Conservation (phyloP, 2,329 filamentous ascomycete genomes). For the Sclerotiophoma versabilis region DNA sequence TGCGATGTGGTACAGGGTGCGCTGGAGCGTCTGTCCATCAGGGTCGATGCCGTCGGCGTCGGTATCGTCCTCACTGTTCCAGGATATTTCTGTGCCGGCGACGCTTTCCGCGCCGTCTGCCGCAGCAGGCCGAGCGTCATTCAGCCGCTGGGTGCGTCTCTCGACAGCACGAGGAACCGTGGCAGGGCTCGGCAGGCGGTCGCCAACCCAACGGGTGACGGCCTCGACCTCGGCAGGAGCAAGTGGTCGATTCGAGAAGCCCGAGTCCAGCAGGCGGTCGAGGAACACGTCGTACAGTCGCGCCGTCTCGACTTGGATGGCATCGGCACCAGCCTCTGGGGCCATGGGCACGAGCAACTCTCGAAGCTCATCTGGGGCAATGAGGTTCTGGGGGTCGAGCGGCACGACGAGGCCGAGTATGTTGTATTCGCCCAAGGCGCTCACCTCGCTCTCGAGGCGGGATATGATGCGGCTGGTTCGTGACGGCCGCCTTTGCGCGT, state of each 20-base stretch:
- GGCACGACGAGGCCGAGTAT: slow-evolving; percentile 33
- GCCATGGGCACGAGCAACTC: slow-evolving; percentile 26
- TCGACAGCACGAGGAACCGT: slow-evolving; percentile 30
- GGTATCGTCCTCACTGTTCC: slow-evolving; percentile 43
- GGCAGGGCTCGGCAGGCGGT: slow-evolving; percentile 22
- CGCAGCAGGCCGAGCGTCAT: slow-evolving; percentile 6
- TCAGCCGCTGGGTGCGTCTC: slow-evolving; percentile 29
- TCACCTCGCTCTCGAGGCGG: slow-evolving; percentile 28
- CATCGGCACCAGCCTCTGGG: slow-evolving; percentile 28
- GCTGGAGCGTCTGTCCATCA: slow-evolving; percentile 80
- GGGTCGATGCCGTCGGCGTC: slow-evolving; percentile 51
- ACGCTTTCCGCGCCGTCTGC: slow-evolving; percentile 38
- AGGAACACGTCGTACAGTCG: slow-evolving; percentile 42
- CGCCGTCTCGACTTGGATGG: slow-evolving; percentile 28
- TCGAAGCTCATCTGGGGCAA: slow-evolving; percentile 30
- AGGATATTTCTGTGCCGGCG: slow-evolving; percentile 42
- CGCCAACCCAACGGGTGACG: slow-evolving; percentile 27
- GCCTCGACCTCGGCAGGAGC: slow-evolving; percentile 28
- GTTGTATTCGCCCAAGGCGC: slow-evolving; percentile 35
- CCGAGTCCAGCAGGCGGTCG: slow-evolving; percentile 34
- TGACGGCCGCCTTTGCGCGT: slow-evolving; percentile 41
- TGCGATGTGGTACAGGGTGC: slow-evolving; percentile 87
- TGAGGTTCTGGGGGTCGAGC: slow-evolving; percentile 33
- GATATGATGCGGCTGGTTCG: slow-evolving; percentile 25
- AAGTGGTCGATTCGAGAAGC: slow-evolving; percentile 30